phyloP scores from a whole-genome alignment of 2,329 filamentous ascomycete species.

The Botrytis fragariae region DNA sequence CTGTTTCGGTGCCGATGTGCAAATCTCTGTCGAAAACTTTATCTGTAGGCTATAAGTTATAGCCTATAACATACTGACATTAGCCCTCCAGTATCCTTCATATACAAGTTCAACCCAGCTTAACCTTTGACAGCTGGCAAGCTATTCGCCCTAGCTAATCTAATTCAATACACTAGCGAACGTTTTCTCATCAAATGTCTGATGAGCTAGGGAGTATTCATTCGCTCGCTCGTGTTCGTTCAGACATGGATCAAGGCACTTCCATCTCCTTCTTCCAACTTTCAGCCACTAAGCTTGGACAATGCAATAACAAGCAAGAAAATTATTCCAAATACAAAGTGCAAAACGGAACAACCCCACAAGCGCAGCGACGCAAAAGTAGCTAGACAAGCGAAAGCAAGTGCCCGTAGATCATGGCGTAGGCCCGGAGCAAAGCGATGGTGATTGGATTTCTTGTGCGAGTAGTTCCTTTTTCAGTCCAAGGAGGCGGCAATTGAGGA shows the following conservation, averaged over 20 bases:
- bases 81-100: neutral
- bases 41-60: neutral
- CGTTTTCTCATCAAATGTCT: constrained; percentile 2
- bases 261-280: neutral
- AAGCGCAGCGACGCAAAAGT: neutral
- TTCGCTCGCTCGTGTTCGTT: neutral
- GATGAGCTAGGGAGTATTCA: neutral
- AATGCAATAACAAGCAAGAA: constrained; percentile 3
- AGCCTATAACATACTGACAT: neutral
- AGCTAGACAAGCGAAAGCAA: constrained; percentile 4
- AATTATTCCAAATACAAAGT: constrained; percentile 15
- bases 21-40: neutral
- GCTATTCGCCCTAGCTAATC: neutral
- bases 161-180: neutral
- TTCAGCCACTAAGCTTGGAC: constrained; percentile 9
- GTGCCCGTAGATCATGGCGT: constrained; percentile 17
- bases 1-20: neutral
- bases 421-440: neutral
- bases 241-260: constrained; percentile 8
- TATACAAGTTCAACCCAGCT: neutral
- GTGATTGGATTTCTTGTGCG: constrained; percentile 10
- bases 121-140: constrained; percentile 10
- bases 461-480: neutral
- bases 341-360: constrained; percentile 8
- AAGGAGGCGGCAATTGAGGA: constrained; percentile 6